These are phyloP conservation scores for Adansonia digitata DNA, from an alignment of 345 rosid species.

Conservation along the genomic window DNA sequence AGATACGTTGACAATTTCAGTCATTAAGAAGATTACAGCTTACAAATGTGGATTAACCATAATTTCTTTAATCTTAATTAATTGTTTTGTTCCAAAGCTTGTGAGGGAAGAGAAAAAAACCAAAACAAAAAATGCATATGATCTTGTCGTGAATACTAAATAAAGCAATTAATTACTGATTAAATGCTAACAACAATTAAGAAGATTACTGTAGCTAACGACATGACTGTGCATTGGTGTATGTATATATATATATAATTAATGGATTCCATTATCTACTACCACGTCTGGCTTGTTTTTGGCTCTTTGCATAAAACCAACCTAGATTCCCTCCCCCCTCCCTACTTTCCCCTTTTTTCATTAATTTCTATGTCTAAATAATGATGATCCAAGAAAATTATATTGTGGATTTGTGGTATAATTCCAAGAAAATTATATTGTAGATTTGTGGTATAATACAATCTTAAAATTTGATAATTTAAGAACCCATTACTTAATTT, in stretches of 20 bases:
- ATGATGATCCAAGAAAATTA: neutral
- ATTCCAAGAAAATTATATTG: too few relatives aligned
- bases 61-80: too few relatives aligned
- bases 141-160: neutral
- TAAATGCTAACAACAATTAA: constrained; percentile 2
- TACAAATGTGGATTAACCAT: constrained; percentile 10
- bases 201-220: neutral
- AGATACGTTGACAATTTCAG: constrained; percentile 22
- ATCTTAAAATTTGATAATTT: too few relatives aligned
- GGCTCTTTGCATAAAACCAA: neutral
- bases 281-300: neutral
- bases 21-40: constrained; percentile 6
- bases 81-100: neutral
- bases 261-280: neutral
- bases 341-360: neutral
- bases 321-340: neutral
- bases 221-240: neutral
- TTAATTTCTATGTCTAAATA: neutral
- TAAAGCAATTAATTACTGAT: neutral
- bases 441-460: too few relatives aligned
- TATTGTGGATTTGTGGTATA: too few relatives aligned
- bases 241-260: neutral
- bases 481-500: too few relatives aligned
- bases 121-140: too few relatives aligned
- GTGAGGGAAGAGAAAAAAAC: too few relatives aligned